A percentile compares a stretch with the other conserved stretches of the same genome.
Evolutionary conservation across 2,329 filamentous ascomycete species (phyloP).

Genomic region (Fusarium lateritium): DNA sequence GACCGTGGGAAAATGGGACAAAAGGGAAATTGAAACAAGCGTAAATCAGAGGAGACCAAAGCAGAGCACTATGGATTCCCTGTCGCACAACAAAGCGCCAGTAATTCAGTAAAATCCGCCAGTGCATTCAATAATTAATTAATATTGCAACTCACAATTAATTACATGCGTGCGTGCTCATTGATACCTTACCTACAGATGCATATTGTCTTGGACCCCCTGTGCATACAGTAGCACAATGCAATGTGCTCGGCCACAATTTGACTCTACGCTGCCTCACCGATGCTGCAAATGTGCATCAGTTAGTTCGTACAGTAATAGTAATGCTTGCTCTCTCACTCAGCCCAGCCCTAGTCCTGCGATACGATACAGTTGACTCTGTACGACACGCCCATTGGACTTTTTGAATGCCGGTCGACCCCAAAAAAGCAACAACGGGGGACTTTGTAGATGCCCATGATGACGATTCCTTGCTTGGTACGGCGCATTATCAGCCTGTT

Average conservation of each 20-base stretch:
- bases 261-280: constrained; percentile 37
- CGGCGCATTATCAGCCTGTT: constrained; percentile 18
- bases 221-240: constrained; percentile 38
- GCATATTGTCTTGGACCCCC: constrained; percentile 2
- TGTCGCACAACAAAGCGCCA: constrained; percentile 39
- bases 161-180: constrained; percentile 10
- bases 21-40: constrained; percentile 49
- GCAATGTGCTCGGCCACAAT: constrained; percentile 31
- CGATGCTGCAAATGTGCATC: constrained; percentile 33
- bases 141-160: constrained; percentile 42
- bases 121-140: constrained; percentile 21
- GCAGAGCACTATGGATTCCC: constrained; percentile 32
- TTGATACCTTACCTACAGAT: not conserved
- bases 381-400: constrained; percentile 34
- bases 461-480: constrained; percentile 39
- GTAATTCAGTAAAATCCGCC: constrained; percentile 38
- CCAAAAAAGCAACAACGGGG: constrained; percentile 34
- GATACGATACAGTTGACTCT: constrained; percentile 27
- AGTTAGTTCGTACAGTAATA: constrained; percentile 20
- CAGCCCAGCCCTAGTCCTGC: constrained; percentile 9
- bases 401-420: constrained; percentile 27
- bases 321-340: not conserved
- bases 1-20: constrained; percentile 29
- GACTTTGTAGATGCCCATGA: constrained; percentile 35
- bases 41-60: constrained; percentile 26